Evolutionary conservation across 768 basidiomycete genomes (phyloP).

Genomic region (Collybia nuda): DNA sequence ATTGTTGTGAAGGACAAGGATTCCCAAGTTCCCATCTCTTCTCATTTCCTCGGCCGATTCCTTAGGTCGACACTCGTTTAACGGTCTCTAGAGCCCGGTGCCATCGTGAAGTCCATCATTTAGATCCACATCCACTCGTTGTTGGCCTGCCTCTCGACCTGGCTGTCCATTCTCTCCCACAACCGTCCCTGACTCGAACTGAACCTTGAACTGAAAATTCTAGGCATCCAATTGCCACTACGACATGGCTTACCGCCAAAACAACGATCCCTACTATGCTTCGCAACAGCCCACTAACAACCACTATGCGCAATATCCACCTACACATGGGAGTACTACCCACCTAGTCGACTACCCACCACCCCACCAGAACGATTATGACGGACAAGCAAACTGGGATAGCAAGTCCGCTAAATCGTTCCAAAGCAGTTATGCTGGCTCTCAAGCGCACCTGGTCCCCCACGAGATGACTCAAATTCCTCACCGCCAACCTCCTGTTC

Average conservation of each 20-base stretch:
- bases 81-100: neutral
- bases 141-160: conserved; percentile 7
- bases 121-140: conserved; percentile 9
- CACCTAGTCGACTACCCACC: conserved; percentile 36
- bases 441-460: conserved; percentile 71
- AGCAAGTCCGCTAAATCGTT: conserved; percentile 57
- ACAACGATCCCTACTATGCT: conserved; percentile 50
- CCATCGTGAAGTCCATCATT: conserved; percentile 4
- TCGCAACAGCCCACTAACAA: conserved; percentile 23
- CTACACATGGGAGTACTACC: neutral
- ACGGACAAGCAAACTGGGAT: conserved; percentile 46
- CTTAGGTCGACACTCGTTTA: neutral
- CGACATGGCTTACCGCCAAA: conserved; percentile 55
- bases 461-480: conserved; percentile 58
- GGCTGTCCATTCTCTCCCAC: conserved; percentile 24
- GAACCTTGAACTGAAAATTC: neutral
- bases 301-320: conserved; percentile 18
- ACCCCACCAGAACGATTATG: conserved; percentile 41
- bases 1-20: conserved; percentile 7
- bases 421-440: conserved; percentile 65
- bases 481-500: conserved; percentile 48
- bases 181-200: neutral
- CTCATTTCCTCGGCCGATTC: conserved; percentile 4
- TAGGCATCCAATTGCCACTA: conserved; percentile 11
- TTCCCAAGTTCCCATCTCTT: conserved; percentile 8